Base-by-base conservation (phyloP, 225 moss, liverwort and hornwort genomes). In the Physcomitrium patens region DNA sequence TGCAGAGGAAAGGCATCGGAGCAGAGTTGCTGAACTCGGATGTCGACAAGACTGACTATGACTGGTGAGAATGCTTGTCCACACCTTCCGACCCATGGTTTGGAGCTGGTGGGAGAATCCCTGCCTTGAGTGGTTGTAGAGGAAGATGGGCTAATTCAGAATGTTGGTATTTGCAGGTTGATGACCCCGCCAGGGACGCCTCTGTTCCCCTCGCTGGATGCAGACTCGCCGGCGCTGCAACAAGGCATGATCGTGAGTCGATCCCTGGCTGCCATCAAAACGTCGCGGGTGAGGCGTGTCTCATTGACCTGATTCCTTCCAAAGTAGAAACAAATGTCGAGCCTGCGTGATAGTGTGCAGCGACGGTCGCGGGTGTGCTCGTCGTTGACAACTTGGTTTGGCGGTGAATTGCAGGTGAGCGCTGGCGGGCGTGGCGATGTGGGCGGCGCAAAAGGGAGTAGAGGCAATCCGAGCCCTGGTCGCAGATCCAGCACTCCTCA, bases 111-210 rank as follows among this genome's bases (percentile, higher is more conserved):
- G 15, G 3, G 13, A 49, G 15, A 3, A 14, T 49, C 12, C 12
- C 49, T 49, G 49, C 12, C 24, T 49, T 2, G 12, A 0, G 12
- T 15, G 12, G 12, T 15, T 49, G 49, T 12, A 10, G 3, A 5
- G 15, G 49, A 3, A 49, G 3, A 49, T 7, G 65, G 15, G 24
- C 11, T 70, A 28, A 15, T 46, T 23, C 44, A 71, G 18, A 26
- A 44, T 1, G 10, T 5, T 44, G 0, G 12, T 55, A 19, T 23
- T 64, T 76, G 53, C 81, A 89, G 89, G 89, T 65, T 89, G 23
- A 75, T 86, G 86, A 89, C 86, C 9, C 89, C 89, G 20, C 89
- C 89, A 31, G 86, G 81, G 8, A 89, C 89, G 3, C 89, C 89
- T n/a, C 81, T 89, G 9, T 89, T 89, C 60, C 85, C 86, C 49